Percentiles rank a stretch among this genome's conserved stretches.
Evolutionary conservation across 2,329 filamentous ascomycete species (phyloP).

Genomic region (Dothideomycetes sp.): DNA sequence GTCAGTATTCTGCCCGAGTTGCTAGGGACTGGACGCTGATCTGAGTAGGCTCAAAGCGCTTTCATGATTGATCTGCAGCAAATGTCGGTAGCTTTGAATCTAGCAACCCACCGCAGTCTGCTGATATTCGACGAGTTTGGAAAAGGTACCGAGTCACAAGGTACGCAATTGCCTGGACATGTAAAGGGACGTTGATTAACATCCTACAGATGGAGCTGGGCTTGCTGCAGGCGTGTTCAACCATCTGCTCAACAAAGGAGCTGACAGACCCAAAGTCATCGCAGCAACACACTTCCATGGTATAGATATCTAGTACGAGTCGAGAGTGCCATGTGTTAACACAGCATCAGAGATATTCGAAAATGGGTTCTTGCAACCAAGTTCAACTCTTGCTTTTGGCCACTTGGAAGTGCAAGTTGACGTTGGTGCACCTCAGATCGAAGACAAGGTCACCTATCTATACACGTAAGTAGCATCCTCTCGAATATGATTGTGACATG

Average conservation of each 20-base stretch:
- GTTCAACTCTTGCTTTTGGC: conserved; percentile 44
- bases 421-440: conserved; percentile 34
- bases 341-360: conserved; percentile 55
- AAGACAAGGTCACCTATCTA: conserved; percentile 61
- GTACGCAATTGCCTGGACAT: conserved; percentile 15
- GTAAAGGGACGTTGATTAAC: neutral
- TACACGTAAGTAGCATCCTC: conserved; percentile 43
- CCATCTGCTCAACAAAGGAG: conserved; percentile 39
- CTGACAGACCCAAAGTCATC: conserved; percentile 46
- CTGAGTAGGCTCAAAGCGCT: conserved; percentile 44
- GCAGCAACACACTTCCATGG: conserved; percentile 54
- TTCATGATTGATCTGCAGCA: conserved; percentile 84
- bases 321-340: conserved; percentile 33
- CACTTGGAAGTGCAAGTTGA: conserved; percentile 64
- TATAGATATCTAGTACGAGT: conserved; percentile 29
- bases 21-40: conserved; percentile 1
- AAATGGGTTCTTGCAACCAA: conserved; percentile 41
- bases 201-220: conserved; percentile 47
- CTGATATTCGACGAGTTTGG: conserved; percentile 90
- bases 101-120: conserved; percentile 65
- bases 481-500: neutral
- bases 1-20: conserved; percentile 22
- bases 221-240: conserved; percentile 51
- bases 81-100: conserved; percentile 62
- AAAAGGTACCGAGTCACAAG: conserved; percentile 53